Percentiles rank a stretch among this genome's conserved stretches.
phyloP scores from a whole-genome alignment of 2,329 filamentous ascomycete species.

The Fusarium sp. region DNA sequence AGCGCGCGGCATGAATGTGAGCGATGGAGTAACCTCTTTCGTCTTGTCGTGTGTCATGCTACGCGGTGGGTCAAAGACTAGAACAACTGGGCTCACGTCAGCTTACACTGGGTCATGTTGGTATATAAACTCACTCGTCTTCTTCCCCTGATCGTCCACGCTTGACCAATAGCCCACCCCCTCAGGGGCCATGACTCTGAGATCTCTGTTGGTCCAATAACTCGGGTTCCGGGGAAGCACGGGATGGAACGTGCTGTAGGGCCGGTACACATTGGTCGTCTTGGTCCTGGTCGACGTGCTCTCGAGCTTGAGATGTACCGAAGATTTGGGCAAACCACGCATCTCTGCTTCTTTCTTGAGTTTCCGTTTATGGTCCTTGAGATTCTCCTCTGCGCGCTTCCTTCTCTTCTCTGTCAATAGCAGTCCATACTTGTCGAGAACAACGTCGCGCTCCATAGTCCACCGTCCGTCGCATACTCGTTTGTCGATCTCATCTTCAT shows the following conservation, averaged over 20 bases:
- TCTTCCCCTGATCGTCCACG: constrained; percentile 32
- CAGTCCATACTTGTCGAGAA: constrained; percentile 35
- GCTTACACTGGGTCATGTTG: neutral
- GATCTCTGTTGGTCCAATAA: constrained; percentile 43
- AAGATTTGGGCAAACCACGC: neutral
- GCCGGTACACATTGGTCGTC: constrained; percentile 42
- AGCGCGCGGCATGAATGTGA: constrained; percentile 46
- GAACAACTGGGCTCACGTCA: constrained; percentile 32
- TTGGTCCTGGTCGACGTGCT: constrained; percentile 30
- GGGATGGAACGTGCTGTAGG: constrained; percentile 44
- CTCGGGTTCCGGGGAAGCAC: constrained; percentile 35
- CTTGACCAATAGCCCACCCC: constrained; percentile 42
- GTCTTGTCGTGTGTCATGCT: constrained; percentile 40
- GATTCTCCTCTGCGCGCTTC: constrained; percentile 6
- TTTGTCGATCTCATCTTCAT: constrained; percentile 41
- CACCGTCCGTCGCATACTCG: constrained; percentile 39
- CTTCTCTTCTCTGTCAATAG: constrained; percentile 35
- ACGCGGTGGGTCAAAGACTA: constrained; percentile 39
- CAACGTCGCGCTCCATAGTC: constrained; percentile 38
- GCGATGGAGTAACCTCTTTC: constrained; percentile 29
- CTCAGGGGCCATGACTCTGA: constrained; percentile 45
- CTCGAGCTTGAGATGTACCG: constrained; percentile 5
- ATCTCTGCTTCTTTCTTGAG: neutral
- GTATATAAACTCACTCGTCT: constrained; percentile 30
- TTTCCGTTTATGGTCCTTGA: constrained; percentile 14